These are phyloP conservation scores for Trifolium subterraneum DNA, from an alignment of 306 rosid species.

Conservation along the genomic window DNA sequence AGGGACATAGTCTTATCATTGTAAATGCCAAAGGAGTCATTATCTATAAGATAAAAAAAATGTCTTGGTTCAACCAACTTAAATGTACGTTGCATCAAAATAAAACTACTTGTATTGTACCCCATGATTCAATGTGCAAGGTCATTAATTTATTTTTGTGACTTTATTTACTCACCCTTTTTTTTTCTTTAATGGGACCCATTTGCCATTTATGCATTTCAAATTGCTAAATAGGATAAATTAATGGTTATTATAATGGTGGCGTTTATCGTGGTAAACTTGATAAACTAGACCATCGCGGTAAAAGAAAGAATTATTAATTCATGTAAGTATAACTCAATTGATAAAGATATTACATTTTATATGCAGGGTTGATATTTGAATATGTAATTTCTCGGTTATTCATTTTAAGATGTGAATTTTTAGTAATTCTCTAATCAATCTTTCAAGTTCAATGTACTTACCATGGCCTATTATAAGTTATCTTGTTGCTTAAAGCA, in stretches of 20 bases:
- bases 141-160: constrained; percentile 33
- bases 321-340: no score
- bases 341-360: no score
- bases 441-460: no score
- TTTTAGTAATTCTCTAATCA: no score
- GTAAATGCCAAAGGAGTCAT: constrained; percentile 51
- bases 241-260: background rate
- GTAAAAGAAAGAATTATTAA: no score
- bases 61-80: constrained; percentile 58
- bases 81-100: constrained; percentile 40
- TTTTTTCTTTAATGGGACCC: constrained; percentile 27
- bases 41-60: constrained; percentile 26
- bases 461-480: background rate
- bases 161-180: constrained; percentile 28
- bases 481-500: background rate
- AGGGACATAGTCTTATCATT: constrained; percentile 38
- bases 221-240: constrained; percentile 5
- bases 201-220: constrained; percentile 14
- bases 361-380: no score
- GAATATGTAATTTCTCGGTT: no score
- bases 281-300: no score
- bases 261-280: no score
- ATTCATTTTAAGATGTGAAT: no score
- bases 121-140: constrained; percentile 45
- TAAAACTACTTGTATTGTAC: background rate